These are phyloP conservation scores for Penicillium oxalicum DNA, from an alignment of 2,329 filamentous ascomycete species.

Conservation along the genomic window DNA sequence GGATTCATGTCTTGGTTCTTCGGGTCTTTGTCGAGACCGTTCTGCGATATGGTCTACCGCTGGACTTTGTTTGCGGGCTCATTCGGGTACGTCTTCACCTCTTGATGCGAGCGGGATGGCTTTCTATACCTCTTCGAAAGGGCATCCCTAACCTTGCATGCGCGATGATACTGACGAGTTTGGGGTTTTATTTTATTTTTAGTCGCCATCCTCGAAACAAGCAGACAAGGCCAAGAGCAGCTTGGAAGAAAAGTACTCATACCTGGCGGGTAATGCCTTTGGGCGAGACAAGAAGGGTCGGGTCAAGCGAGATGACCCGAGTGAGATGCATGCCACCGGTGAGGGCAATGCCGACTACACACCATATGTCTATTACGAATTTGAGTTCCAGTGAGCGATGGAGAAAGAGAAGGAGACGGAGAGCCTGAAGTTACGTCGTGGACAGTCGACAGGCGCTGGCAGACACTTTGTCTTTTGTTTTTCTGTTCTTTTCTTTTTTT, in stretches of 20 bases:
- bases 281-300: slow-evolving; percentile 89
- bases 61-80: slow-evolving; percentile 80
- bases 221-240: slow-evolving; percentile 71
- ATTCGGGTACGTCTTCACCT: slow-evolving; percentile 61
- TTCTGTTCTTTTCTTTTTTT: no score
- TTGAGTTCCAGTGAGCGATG: slow-evolving; percentile 59
- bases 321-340: slow-evolving; percentile 72
- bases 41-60: slow-evolving; percentile 84
- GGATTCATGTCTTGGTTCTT: slow-evolving; percentile 85
- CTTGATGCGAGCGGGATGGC: no score
- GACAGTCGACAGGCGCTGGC: no score
- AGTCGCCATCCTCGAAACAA: slow-evolving; percentile 73
- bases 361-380: slow-evolving; percentile 94
- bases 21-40: slow-evolving; percentile 97
- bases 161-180: slow-evolving; percentile 3
- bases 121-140: no score
- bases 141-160: no score
- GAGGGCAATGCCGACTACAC: slow-evolving; percentile 76
- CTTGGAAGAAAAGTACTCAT: slow-evolving; percentile 79
- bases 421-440: no score
- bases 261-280: slow-evolving; percentile 90
- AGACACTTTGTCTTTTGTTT: no score
- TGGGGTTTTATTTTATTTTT: slow-evolving; percentile 1
- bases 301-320: slow-evolving; percentile 83
- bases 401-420: no score